Percentiles rank a stretch among this genome's conserved stretches.
Conservation (phyloP, 805 yeast species). For the Starmerella bombi region DNA sequence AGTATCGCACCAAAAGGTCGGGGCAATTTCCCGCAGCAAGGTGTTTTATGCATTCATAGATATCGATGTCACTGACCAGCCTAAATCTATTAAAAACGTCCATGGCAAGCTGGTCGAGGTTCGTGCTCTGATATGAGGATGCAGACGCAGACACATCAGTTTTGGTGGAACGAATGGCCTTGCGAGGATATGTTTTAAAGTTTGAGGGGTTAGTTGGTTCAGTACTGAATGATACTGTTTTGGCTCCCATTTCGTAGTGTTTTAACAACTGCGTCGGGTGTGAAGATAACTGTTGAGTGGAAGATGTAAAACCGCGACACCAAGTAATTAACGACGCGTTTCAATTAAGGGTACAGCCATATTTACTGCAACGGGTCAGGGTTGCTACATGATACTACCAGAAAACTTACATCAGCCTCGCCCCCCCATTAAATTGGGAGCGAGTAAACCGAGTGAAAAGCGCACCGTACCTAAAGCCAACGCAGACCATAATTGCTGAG, state of each 20-base stretch:
- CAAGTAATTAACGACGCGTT: too few species aligned
- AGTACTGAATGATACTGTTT: neutral
- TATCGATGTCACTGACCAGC: slow-evolving; percentile 2
- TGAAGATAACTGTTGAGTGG: too few species aligned
- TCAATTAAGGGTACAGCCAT: too few species aligned
- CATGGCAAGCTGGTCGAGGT: neutral
- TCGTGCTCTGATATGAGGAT: neutral
- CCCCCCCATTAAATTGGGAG: too few species aligned
- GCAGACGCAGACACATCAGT: neutral
- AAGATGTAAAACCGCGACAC: too few species aligned
- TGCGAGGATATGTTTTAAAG: slow-evolving; percentile 1
- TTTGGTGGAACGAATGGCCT: neutral
- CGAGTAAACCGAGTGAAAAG: too few species aligned
- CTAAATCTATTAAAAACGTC: neutral
- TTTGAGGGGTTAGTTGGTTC: neutral
- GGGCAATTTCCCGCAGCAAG: slow-evolving; percentile 2
- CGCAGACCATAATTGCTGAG: too few species aligned
- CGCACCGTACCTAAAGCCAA: too few species aligned
- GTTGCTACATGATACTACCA: too few species aligned
- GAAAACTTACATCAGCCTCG: too few species aligned
- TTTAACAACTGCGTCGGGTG: neutral
- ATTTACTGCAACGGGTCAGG: too few species aligned
- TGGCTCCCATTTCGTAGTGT: neutral
- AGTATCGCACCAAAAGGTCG: slow-evolving; percentile 3
- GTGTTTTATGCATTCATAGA: neutral